A percentile compares a stretch with the other conserved stretches of the same genome.
phyloP scores from a whole-genome alignment of 768 basidiomycete species.

The Tylopilus plumbeoviolaceoides region DNA sequence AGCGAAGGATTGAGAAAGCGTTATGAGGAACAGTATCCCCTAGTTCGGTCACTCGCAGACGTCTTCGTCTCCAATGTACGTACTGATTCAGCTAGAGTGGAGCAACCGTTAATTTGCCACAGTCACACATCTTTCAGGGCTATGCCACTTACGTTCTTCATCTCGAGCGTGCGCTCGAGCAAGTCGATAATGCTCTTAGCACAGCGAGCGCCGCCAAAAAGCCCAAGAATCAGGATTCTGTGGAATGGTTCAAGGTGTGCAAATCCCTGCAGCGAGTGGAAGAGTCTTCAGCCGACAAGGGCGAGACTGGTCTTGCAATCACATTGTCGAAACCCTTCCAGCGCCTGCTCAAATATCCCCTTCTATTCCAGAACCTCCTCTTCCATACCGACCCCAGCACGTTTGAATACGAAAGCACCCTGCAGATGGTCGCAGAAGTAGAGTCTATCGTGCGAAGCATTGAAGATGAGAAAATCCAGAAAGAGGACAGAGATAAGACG shows the following conservation, averaged over 20 bases:
- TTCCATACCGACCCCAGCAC: conserved; percentile 97
- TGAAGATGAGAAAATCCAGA: conserved; percentile 96
- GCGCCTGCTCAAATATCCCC: conserved; percentile 91
- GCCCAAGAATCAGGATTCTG: conserved; percentile 77
- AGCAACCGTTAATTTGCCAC: conserved; percentile 20
- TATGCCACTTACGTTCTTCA: conserved; percentile 95
- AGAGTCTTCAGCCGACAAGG: conserved; percentile 73
- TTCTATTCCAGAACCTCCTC: conserved; percentile 95
- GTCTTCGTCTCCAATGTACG: conserved; percentile 93
- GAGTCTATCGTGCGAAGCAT: conserved; percentile 95
- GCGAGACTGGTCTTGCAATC: conserved; percentile 93
- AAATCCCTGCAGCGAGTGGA: conserved; percentile 74
- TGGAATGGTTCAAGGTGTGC: conserved; percentile 76
- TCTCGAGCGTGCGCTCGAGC: conserved; percentile 83
- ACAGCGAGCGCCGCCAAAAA: conserved; percentile 61
- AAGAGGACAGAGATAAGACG: conserved; percentile 94
- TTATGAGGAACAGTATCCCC: conserved; percentile 93
- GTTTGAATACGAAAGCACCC: conserved; percentile 93
- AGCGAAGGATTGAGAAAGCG: conserved; percentile 82
- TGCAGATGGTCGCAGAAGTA: conserved; percentile 96
- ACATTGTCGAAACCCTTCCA: conserved; percentile 97
- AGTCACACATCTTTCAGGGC: conserved; percentile 92
- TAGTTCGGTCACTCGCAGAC: conserved; percentile 89
- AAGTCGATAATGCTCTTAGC: conserved; percentile 77
- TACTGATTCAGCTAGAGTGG: conserved; percentile 17